Conservation (phyloP, 768 basidiomycete genomes). For the Infundibulicybe gibba region DNA sequence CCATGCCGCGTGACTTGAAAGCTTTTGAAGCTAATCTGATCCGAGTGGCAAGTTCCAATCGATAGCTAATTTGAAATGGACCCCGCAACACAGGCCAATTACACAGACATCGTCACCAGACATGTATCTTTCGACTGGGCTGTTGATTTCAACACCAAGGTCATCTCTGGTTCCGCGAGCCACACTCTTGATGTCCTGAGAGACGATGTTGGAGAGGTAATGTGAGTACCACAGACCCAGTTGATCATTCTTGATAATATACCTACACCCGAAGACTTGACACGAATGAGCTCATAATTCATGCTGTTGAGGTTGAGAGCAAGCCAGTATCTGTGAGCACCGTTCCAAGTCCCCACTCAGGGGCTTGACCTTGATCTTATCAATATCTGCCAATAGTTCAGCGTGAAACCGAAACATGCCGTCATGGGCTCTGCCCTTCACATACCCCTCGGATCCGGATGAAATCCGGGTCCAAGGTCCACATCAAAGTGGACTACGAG, state of each 20-base stretch:
- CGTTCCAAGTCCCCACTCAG: background rate
- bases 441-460: slow-evolving; percentile 45
- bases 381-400: slow-evolving; percentile 37
- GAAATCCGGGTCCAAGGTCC: slow-evolving; percentile 40
- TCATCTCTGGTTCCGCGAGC: slow-evolving; percentile 60
- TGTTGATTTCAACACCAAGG: slow-evolving; percentile 63
- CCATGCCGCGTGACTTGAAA: too few species aligned
- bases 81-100: slow-evolving; percentile 82
- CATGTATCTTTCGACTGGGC: slow-evolving; percentile 76
- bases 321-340: slow-evolving; percentile 38
- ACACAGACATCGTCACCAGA: slow-evolving; percentile 57
- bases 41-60: too few species aligned
- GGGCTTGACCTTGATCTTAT: slow-evolving; percentile 1
- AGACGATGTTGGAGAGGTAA: slow-evolving; percentile 50
- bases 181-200: slow-evolving; percentile 57
- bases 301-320: slow-evolving; percentile 49
- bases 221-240: slow-evolving; percentile 37
- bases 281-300: slow-evolving; percentile 64
- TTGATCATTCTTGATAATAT: too few species aligned
- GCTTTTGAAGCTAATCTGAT: too few species aligned
- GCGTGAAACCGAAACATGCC: slow-evolving; percentile 51
- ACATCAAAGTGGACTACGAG: slow-evolving; percentile 58
- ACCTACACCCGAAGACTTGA: slow-evolving; percentile 59
- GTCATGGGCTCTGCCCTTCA: slow-evolving; percentile 79
- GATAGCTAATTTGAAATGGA: slow-evolving; percentile 39